Conservation (phyloP, 306 rosid species). For the Prosopis cineraria region DNA sequence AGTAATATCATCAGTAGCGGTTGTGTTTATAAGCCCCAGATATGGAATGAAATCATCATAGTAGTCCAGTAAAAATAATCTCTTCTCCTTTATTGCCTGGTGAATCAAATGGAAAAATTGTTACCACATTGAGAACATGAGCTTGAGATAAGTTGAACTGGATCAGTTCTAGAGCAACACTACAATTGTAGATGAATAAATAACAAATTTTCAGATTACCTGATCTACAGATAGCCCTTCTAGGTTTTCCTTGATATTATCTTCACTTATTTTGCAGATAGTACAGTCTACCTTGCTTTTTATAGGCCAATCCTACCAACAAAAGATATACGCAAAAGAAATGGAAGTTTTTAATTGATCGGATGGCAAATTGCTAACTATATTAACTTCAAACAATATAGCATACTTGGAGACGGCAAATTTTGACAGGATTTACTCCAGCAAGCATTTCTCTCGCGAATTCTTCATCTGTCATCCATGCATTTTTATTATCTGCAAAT, state of each 20-base stretch:
- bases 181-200: neutral
- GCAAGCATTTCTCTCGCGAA: slow-evolving; percentile 72
- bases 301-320: slow-evolving; percentile 67
- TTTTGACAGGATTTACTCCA: slow-evolving; percentile 53
- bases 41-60: neutral
- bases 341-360: too few relatives aligned
- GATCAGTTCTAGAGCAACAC: too few relatives aligned
- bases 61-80: neutral
- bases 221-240: slow-evolving; percentile 59
- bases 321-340: neutral
- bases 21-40: neutral
- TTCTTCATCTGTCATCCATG: slow-evolving; percentile 63
- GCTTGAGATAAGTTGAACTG: neutral
- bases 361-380: neutral
- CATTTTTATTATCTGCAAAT: slow-evolving; percentile 41
- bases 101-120: neutral
- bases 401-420: slow-evolving; percentile 51
- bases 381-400: neutral
- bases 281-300: slow-evolving; percentile 60
- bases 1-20: neutral
- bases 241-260: slow-evolving; percentile 49
- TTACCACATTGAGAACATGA: neutral
- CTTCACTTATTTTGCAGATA: slow-evolving; percentile 53
- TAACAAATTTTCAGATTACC: slow-evolving; percentile 35
- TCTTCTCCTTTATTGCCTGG: neutral